Percentiles rank a stretch among this genome's conserved stretches.
phyloP scores from a whole-genome alignment of 2,329 filamentous ascomycete genomes.

The Fusarium setosum region DNA sequence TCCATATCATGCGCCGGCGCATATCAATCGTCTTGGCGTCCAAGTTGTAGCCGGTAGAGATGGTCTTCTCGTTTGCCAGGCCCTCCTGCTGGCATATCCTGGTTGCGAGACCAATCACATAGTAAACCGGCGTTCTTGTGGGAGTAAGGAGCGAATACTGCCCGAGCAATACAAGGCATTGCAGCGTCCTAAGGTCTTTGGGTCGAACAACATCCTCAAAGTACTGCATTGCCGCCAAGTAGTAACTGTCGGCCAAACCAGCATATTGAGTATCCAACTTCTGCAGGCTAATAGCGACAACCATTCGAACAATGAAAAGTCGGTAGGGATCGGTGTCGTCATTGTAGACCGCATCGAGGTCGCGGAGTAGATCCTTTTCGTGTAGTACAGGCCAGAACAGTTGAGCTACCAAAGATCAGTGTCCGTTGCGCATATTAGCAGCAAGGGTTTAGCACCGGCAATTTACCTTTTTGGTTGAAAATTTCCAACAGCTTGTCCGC shows the following conservation, averaged over 20 bases:
- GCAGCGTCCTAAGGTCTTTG: constrained; percentile 91
- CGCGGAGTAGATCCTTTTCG: constrained; percentile 79
- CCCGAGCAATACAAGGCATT: constrained; percentile 87
- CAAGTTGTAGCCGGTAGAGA: constrained; percentile 71
- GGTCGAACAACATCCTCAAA: constrained; percentile 85
- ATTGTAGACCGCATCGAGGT: constrained; percentile 84
- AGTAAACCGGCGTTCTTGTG: constrained; percentile 92
- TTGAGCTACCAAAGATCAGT: constrained; percentile 70
- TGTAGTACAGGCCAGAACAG: constrained; percentile 89
- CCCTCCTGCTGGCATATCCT: constrained; percentile 91
- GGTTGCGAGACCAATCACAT: constrained; percentile 88
- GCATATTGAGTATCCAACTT: constrained; percentile 90
- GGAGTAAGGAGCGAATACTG: constrained; percentile 94
- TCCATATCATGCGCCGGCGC: constrained; percentile 89
- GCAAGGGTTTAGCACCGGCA: background rate
- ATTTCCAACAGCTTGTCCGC: constrained; percentile 85
- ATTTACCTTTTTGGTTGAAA: constrained; percentile 84
- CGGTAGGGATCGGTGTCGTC: constrained; percentile 83
- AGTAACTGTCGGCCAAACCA: constrained; percentile 95
- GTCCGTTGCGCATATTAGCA: background rate
- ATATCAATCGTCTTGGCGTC: constrained; percentile 87
- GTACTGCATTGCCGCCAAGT: constrained; percentile 86
- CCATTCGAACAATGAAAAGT: constrained; percentile 90
- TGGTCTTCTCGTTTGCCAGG: constrained; percentile 88
- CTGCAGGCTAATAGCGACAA: constrained; percentile 94